Conservation (phyloP, 179 eudicot genomes). For the Beta lomatogona region DNA sequence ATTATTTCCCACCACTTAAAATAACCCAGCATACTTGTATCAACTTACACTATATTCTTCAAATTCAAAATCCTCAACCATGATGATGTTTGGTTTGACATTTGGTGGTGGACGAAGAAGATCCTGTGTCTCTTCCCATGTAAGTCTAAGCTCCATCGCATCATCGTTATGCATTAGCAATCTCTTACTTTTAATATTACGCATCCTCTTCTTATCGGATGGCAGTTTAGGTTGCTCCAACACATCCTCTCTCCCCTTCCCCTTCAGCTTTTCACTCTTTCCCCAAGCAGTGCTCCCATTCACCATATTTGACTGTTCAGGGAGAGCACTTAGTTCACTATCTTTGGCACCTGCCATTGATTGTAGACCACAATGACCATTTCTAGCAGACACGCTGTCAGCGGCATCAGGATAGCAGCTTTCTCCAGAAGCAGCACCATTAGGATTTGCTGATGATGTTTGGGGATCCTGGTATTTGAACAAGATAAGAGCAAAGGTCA, state of each 20-base stretch:
- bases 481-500: slow-evolving; percentile 14
- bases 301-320: slow-evolving; percentile 29
- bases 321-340: slow-evolving; percentile 27
- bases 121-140: slow-evolving; percentile 54
- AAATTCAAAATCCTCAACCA: slow-evolving; percentile 47
- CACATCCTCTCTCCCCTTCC: slow-evolving; percentile 47
- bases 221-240: slow-evolving; percentile 39
- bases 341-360: slow-evolving; percentile 34
- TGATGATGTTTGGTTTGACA: slow-evolving; percentile 40
- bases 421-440: slow-evolving; percentile 57
- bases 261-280: slow-evolving; percentile 53
- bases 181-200: slow-evolving; percentile 55
- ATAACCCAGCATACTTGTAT: slow-evolving; percentile 6
- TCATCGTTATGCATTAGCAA: slow-evolving; percentile 42
- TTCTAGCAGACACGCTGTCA: slow-evolving; percentile 48
- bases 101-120: slow-evolving; percentile 48
- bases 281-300: slow-evolving; percentile 34
- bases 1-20: background rate
- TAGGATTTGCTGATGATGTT: slow-evolving; percentile 42
- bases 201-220: slow-evolving; percentile 64
- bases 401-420: slow-evolving; percentile 45
- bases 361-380: slow-evolving; percentile 33
- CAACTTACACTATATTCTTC: slow-evolving; percentile 55
- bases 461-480: slow-evolving; percentile 57
- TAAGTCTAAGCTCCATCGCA: slow-evolving; percentile 44